Percentiles rank a stretch among this genome's conserved stretches.
Conservation (phyloP, 805 yeast species). For the Hanseniaspora singularis region DNA sequence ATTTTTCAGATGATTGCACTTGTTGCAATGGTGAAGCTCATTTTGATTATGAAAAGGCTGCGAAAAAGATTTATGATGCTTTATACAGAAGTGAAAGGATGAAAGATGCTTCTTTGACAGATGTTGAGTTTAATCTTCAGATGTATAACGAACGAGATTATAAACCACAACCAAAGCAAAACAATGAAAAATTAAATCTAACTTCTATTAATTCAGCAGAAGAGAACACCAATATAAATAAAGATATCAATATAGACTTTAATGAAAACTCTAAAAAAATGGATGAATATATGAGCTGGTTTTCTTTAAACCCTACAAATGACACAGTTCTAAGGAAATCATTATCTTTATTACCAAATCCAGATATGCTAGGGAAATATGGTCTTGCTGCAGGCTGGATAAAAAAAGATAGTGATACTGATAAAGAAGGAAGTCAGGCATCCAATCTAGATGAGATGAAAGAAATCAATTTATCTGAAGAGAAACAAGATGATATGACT, state of each 20-base stretch:
- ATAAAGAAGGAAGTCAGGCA: no score
- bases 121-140: slow-evolving; percentile 12
- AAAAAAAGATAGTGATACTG: no score
- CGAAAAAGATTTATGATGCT: slow-evolving; percentile 12
- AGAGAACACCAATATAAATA: not conserved
- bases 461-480: no score
- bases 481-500: no score
- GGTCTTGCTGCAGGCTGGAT: not conserved
- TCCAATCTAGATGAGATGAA: no score
- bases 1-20: slow-evolving; percentile 4
- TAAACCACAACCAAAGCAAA: not conserved
- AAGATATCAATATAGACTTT: not conserved
- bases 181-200: not conserved
- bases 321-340: not conserved
- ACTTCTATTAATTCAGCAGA: no score
- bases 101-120: slow-evolving; percentile 11
- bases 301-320: not conserved
- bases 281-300: not conserved
- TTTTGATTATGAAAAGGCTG: slow-evolving; percentile 13
- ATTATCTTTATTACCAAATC: not conserved
- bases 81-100: slow-evolving; percentile 12
- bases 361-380: not conserved
- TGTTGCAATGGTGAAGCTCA: slow-evolving; percentile 13
- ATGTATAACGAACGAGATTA: slow-evolving; percentile 4
- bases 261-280: not conserved